Conservation (phyloP, 1,284 basidiomycete genomes). For the Puccinia novopanici region DNA sequence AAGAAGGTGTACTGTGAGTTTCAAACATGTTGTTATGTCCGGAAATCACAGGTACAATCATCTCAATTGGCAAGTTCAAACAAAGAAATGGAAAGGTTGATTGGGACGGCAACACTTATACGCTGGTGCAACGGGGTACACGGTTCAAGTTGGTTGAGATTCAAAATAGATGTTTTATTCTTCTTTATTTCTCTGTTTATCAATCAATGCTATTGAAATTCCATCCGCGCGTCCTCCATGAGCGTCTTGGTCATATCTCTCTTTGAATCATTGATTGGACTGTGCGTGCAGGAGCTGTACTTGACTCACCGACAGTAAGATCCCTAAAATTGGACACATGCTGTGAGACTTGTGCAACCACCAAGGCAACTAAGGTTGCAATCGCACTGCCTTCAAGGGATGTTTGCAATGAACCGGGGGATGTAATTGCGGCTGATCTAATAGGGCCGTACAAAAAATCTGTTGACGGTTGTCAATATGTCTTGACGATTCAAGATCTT, state of each 20-base stretch:
- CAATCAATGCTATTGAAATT: not conserved
- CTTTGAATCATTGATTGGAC: not conserved
- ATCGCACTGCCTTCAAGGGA: not conserved
- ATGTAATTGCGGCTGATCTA: not conserved
- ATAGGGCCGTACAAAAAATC: not conserved
- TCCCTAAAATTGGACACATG: too few species aligned
- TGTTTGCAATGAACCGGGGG: not conserved
- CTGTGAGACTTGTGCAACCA: slow-evolving; percentile 13
- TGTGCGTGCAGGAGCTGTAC: too few species aligned
- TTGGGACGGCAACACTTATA: not conserved
- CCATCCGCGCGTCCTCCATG: not conserved
- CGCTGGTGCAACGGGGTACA: not conserved
- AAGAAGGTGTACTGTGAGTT: too few species aligned
- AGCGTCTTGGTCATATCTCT: not conserved
- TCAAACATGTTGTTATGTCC: not conserved
- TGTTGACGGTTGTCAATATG: not conserved
- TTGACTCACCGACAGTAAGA: too few species aligned
- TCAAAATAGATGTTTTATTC: not conserved
- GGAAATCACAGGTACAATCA: not conserved
- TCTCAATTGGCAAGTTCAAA: too few species aligned
- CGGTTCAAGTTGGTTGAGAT: not conserved
- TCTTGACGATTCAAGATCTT: not conserved
- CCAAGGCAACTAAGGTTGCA: not conserved
- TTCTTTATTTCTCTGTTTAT: not conserved
- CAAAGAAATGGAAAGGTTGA: too few species aligned